Evolutionary conservation across 1,284 basidiomycete species (phyloP), one percentile per base, ranked within the genome.

Genomic region (Garcileccinum viscosum): DNA sequence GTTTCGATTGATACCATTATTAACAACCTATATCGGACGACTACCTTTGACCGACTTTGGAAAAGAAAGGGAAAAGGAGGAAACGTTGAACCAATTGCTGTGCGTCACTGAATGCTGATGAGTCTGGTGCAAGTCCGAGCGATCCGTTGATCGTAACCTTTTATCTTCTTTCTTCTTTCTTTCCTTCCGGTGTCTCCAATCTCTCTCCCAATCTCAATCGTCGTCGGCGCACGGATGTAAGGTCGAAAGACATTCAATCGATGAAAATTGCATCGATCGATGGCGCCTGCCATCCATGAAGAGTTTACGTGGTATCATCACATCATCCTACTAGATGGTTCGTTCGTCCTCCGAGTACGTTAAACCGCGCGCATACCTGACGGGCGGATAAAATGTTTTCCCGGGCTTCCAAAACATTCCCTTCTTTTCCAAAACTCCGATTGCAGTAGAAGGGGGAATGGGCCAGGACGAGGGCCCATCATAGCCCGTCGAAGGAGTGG

Each of bases 201-300:
- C 53, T 32, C 50, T 19, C n/a, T 30, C 27, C 27, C 27, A 56
- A 56, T 56, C 53, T 17, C 30, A 32, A 22, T 58, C 65, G 58
- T 76, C 75, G 74, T 65, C 72, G 75, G 68, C 60, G 69, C 33
- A 69, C 71, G 75, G 75, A 75, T 64, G 67, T 72, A 60, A 56
- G 17, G 19, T 58, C 19, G 32, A 32, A 22, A 32, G 53, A 12
- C 53, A 8, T 67, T 67, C 67, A 65, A 76, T 76, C 68, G 44
- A 64, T 65, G 56, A 68, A 7, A 67, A 73, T 76, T 76, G 35
- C 38, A 68, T 66, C 66, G 65, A 76, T 78, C 72, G 74, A 75
- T 75, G 9, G 69, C 64, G 33, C 38, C n/a, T 69, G 64, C 66
- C 11, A 47, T 50, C 73, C 56, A 33, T 62, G 74, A 75, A 66